Evolutionary conservation across 352 stramenopile species (phyloP), one percentile per base, ranked within the genome.

Genomic region (Pythium vanterpoolii): DNA sequence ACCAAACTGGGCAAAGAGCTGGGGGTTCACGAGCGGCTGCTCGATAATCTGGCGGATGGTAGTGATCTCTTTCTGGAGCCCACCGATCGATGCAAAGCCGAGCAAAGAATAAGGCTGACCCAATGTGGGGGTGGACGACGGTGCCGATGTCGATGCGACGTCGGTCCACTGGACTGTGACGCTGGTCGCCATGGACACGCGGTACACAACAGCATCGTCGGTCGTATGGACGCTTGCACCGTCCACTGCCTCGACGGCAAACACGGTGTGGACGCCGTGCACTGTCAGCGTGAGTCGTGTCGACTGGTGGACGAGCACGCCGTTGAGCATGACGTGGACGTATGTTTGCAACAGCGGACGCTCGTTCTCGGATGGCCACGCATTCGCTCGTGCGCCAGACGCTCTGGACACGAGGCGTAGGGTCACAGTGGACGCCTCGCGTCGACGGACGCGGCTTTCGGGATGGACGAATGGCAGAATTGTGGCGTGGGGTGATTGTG

Each of bases 21-120:
- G 89, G 0, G 96, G 94, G 51, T 98, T 95, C 27, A 83, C 76
- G 19, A 99, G 73, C 5, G 96, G 94, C 54, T 98, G 88, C 69
- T 99, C 96, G 19, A 99, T 90, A 53, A 99, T 81, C 75, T 99
- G 93, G 13, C 96, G 77, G 57, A 99, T 95, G 13, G 89, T 86
- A 14, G 85, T 90, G 52, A 99, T 83, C 70, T 99, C 93, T 34
- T 89, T 86, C n/a, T 85, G 83, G 14, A 97, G 84, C 11, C 96
- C 96, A 44, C 96, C 96, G 28, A 92, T 85, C 0, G 66, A 56
- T 2, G 74, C 59, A 31, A 88, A 98, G 0, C 75, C 78, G 86
- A 69, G 85, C 11, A 65, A 64, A 9, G 49, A 14, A 6, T 18
- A 63, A 10, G 58, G 9, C 24, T 16, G 14, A 18, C 28, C 3